Evolutionary conservation across 2,329 filamentous ascomycete genomes (phyloP).

Genomic region (Fusarium hostae): DNA sequence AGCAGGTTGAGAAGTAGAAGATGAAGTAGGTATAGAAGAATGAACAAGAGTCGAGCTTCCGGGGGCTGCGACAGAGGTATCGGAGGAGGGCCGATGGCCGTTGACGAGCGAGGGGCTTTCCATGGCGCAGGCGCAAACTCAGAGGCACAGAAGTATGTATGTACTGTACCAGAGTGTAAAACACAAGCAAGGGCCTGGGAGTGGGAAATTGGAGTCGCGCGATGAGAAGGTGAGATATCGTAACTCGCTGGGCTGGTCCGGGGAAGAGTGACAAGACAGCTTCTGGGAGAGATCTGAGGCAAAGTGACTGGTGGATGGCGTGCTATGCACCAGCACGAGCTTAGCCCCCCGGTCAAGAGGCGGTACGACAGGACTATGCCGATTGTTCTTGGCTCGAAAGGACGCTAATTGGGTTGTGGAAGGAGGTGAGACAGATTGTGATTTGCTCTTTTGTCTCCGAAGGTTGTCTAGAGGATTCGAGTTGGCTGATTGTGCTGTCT

Average conservation of each 20-base stretch:
- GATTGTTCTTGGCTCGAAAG: constrained; percentile 15
- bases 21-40: constrained; percentile 26
- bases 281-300: constrained; percentile 42
- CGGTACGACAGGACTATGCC: constrained; percentile 23
- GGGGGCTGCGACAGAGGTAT: constrained; percentile 23
- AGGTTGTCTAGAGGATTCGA: not conserved
- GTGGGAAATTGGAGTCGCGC: constrained; percentile 41
- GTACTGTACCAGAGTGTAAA: not conserved
- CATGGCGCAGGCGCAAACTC: constrained; percentile 35
- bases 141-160: constrained; percentile 12
- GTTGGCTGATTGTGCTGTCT: constrained; percentile 6
- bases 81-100: constrained; percentile 39
- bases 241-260: constrained; percentile 38
- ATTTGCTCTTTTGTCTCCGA: constrained; percentile 25
- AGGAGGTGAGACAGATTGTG: constrained; percentile 19
- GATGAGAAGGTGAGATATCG: constrained; percentile 46
- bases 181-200: constrained; percentile 28
- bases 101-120: constrained; percentile 42
- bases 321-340: constrained; percentile 37
- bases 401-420: constrained; percentile 31
- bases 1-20: constrained; percentile 18
- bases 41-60: constrained; percentile 16
- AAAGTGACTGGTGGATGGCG: constrained; percentile 45
- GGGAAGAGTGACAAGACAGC: constrained; percentile 35
- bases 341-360: constrained; percentile 36